Base-by-base conservation (phyloP, 2,329 filamentous ascomycete genomes). In the Parasarocladium wereldwijsianum region DNA sequence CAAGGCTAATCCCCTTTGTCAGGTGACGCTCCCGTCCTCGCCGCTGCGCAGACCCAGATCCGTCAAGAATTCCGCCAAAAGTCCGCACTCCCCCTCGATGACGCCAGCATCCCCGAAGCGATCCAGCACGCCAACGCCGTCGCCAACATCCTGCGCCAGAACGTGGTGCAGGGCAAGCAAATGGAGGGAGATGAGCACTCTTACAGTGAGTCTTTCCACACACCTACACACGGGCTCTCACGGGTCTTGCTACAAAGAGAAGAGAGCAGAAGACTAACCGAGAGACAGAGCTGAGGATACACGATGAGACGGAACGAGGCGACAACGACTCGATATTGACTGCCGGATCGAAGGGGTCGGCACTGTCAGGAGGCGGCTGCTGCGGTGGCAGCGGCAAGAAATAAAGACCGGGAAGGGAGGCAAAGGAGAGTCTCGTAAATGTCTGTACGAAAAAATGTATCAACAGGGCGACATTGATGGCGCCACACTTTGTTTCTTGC, bases 321-420 rank as follows among this genome's bases (percentile, higher is more conserved):
- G 81, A 96, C 55, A 98, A 98, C 48, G 85, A 94, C 43, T 82
- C 77, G 19, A 72, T 94, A 44, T 92, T 86, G 55, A 61, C 72
- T 30, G 64, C 66, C 3, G 62, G 56, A 35, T 50, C 37, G 2
- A 47, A 45, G 22, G 34, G 29, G 7, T 24, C 22, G 13, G 25
- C 34, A n/a, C 27, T 37, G n/a, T n/a, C n/a, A n/a, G 40, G 45
- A 6, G 46, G 49, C 13, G 50, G 51, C 9, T 53, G 54, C 32
- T 46, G 47, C 20, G 42, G 37, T 17, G 43, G 47, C 32, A 46
- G 47, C 32, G 31, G 31, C 15, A 27, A 19, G 22, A 34, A 26
- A 23, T 26, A 28, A 23, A 20, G 13, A 21, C 18, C 26, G 22
- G 22, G n/a, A 22, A n/a, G n/a, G n/a, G n/a, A n/a, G n/a, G n/a